Percentiles rank a stretch among this genome's conserved stretches.
phyloP scores from a whole-genome alignment of 306 rosid species.

The Pterocarpus macrocarpus region DNA sequence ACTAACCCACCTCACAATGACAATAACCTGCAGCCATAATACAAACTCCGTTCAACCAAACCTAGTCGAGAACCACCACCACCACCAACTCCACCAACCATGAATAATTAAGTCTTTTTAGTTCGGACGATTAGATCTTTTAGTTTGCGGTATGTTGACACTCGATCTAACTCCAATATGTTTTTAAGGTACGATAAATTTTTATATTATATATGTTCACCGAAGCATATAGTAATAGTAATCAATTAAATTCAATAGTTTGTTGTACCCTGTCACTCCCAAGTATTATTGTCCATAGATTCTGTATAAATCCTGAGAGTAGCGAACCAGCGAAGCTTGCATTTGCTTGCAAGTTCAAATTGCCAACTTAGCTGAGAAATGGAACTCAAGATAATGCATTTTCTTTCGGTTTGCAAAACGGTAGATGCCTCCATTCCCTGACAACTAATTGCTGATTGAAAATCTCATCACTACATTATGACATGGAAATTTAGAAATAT shows the following conservation, averaged over 20 bases:
- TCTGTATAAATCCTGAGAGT: background rate
- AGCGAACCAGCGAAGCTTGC: background rate
- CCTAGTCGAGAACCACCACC: no score
- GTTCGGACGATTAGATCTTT: no score
- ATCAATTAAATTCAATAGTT: background rate
- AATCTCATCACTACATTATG: constrained; percentile 15
- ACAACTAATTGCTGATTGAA: constrained; percentile 25
- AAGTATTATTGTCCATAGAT: background rate
- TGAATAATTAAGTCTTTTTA: no score
- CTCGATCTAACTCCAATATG: no score
- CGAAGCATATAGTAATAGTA: background rate
- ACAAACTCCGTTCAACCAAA: no score
- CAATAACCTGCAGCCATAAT: no score
- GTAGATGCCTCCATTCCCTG: constrained; percentile 13
- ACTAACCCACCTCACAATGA: no score
- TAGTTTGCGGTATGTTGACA: no score
- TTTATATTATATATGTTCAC: no score
- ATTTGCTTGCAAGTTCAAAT: background rate
- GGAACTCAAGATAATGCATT: background rate
- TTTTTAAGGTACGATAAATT: no score
- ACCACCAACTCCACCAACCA: no score
- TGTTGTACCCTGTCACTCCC: background rate
- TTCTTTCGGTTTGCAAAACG: background rate
- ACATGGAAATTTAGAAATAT: constrained; percentile 37
- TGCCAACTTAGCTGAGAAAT: background rate